A percentile compares a stretch with the other conserved stretches of the same genome.
Conservation (phyloP, 345 rosid genomes). For the Lepidium didymum region DNA sequence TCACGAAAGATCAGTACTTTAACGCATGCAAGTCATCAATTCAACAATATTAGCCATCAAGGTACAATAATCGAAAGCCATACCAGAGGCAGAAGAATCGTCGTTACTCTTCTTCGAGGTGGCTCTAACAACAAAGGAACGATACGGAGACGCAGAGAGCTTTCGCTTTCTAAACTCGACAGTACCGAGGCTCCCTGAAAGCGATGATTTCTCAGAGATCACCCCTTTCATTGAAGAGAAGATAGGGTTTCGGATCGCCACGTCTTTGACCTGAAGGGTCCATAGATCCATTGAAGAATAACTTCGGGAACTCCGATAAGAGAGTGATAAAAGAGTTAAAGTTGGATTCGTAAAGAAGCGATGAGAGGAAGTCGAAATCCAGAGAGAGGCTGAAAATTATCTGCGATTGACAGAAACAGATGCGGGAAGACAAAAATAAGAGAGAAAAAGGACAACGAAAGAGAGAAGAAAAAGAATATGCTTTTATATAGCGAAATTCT, state of each 20-base stretch:
- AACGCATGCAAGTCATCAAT: neutral
- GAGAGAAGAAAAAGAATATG: neutral
- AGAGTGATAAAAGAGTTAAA: neutral
- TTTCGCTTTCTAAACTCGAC: constrained; percentile 40
- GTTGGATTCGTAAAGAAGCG: constrained; percentile 8
- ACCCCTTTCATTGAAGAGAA: neutral
- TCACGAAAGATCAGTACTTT: neutral
- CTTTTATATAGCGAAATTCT: neutral
- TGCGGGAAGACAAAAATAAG: neutral
- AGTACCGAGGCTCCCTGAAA: neutral
- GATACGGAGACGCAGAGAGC: constrained; percentile 26
- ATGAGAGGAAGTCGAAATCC: constrained; percentile 8
- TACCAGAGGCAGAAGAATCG: constrained; percentile 42
- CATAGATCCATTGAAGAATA: constrained; percentile 18
- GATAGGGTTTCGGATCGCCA: constrained; percentile 26
- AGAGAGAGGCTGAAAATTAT: constrained; percentile 25
- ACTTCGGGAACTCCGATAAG: neutral
- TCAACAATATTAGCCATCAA: neutral
- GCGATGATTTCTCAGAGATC: constrained; percentile 4
- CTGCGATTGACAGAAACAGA: constrained; percentile 21
- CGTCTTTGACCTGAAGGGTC: constrained; percentile 19
- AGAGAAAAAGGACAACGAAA: neutral
- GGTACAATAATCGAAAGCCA: neutral
- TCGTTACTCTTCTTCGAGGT: constrained; percentile 58
- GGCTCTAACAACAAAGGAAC: constrained; percentile 37